Percentiles rank a stretch among this genome's conserved stretches.
phyloP scores from a whole-genome alignment of 495 filamentous ascomycete species.

The Tuber aestivum region DNA sequence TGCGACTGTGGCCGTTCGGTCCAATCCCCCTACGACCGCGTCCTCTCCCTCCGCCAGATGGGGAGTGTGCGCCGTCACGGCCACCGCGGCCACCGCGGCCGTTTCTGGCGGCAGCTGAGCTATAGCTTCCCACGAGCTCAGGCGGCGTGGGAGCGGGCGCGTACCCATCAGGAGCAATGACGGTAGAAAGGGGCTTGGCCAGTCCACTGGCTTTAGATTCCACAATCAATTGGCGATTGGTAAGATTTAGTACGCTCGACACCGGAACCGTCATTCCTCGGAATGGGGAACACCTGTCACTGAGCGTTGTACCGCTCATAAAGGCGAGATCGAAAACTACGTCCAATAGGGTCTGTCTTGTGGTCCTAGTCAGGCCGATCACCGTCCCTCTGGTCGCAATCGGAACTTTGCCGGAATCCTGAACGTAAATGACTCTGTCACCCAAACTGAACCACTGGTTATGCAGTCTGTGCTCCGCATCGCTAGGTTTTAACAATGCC shows the following conservation, averaged over 20 bases:
- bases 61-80: slow-evolving; percentile 31
- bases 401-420: slow-evolving; percentile 88
- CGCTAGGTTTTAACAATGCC: slow-evolving; percentile 80
- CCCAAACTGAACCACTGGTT: slow-evolving; percentile 80
- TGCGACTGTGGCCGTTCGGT: slow-evolving; percentile 38
- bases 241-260: slow-evolving; percentile 78
- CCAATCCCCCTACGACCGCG: slow-evolving; percentile 18
- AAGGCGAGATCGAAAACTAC: slow-evolving; percentile 90
- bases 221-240: slow-evolving; percentile 71
- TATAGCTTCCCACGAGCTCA: slow-evolving; percentile 28
- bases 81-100: slow-evolving; percentile 44
- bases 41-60: slow-evolving; percentile 35
- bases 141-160: slow-evolving; percentile 23
- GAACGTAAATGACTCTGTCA: slow-evolving; percentile 86
- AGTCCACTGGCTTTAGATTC: slow-evolving; percentile 58
- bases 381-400: slow-evolving; percentile 89
- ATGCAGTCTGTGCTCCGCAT: slow-evolving; percentile 83
- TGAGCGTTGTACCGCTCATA: slow-evolving; percentile 89
- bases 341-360: slow-evolving; percentile 75
- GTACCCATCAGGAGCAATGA: slow-evolving; percentile 13
- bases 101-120: slow-evolving; percentile 42
- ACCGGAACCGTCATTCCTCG: slow-evolving; percentile 85
- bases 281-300: slow-evolving; percentile 89
- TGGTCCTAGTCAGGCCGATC: slow-evolving; percentile 79
- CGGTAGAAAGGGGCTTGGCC: slow-evolving; percentile 47